Conservation (phyloP, 352 stramenopile species). For the Phytophthora quininea region DNA sequence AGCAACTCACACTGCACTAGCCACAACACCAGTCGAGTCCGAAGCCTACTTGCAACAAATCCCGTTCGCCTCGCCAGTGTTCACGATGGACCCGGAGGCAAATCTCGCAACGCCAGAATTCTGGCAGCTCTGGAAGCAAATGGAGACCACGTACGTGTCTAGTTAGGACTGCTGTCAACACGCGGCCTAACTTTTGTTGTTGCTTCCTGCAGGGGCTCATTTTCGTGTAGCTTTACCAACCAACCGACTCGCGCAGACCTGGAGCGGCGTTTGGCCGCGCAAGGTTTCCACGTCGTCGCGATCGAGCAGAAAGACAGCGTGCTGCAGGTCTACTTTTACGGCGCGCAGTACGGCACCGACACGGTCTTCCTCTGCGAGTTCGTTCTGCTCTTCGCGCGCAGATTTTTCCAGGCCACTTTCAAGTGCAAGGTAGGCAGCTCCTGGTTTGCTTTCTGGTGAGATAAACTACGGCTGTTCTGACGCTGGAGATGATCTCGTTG, state of each 20-base stretch:
- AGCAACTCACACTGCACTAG: constrained; percentile 4
- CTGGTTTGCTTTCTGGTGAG: background rate
- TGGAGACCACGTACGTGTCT: constrained; percentile 67
- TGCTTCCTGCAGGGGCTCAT: constrained; percentile 51
- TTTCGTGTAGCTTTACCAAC: constrained; percentile 74
- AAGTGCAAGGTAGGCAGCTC: constrained; percentile 67
- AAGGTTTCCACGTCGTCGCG: constrained; percentile 66
- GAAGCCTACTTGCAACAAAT: constrained; percentile 38
- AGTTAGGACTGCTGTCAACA: background rate
- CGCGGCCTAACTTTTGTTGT: no score
- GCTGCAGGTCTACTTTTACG: constrained; percentile 79
- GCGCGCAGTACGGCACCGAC: constrained; percentile 48
- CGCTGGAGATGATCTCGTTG: background rate
- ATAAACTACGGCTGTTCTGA: constrained; percentile 7
- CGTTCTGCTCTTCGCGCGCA: constrained; percentile 67
- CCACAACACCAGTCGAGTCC: constrained; percentile 6
- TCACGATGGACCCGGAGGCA: constrained; percentile 49
- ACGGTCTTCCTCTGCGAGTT: constrained; percentile 77
- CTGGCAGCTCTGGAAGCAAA: constrained; percentile 60
- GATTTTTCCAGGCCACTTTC: constrained; percentile 87
- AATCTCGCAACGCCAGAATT: constrained; percentile 26
- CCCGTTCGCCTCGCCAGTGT: constrained; percentile 66
- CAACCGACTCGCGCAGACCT: constrained; percentile 51
- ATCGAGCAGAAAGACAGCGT: constrained; percentile 60
- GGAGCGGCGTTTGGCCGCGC: constrained; percentile 43